Percentiles rank a stretch among this genome's conserved stretches.
These are phyloP conservation scores for Paraglomus brasilianum DNA, from an alignment of 192 early-diverging fungal species.

Conservation along the genomic window DNA sequence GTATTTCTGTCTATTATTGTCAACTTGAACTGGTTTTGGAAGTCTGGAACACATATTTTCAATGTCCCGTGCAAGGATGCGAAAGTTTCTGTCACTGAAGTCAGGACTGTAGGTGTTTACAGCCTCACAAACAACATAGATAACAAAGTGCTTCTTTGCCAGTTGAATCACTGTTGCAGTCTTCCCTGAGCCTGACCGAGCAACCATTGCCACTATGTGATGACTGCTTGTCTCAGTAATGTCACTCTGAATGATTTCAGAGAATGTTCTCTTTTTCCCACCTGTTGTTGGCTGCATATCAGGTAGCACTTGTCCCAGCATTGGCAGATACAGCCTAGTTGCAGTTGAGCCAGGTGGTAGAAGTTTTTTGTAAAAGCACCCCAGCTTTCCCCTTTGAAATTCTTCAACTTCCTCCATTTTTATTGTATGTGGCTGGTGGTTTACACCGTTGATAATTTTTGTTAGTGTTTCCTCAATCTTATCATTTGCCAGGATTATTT, in stretches of 20 bases:
- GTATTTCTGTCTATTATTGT: not conserved
- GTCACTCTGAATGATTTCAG: slow-evolving; percentile 28
- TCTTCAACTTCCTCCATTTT: slow-evolving; percentile 21
- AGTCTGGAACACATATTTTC: not conserved
- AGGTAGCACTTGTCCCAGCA: slow-evolving; percentile 34
- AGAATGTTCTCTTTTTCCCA: slow-evolving; percentile 28
- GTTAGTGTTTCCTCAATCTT: slow-evolving; percentile 17
- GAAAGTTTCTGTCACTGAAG: slow-evolving; percentile 32
- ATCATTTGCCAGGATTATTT: slow-evolving; percentile 13
- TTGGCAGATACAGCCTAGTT: slow-evolving; percentile 24
- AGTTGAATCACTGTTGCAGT: slow-evolving; percentile 32
- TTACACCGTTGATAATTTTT: slow-evolving; percentile 13
- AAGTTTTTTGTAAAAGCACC: slow-evolving; percentile 29
- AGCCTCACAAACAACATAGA: slow-evolving; percentile 31
- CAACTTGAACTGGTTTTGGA: not conserved
- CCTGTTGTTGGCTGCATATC: slow-evolving; percentile 30
- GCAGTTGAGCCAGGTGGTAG: slow-evolving; percentile 30
- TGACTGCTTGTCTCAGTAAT: slow-evolving; percentile 2
- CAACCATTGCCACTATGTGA: slow-evolving; percentile 36
- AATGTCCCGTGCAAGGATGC: slow-evolving; percentile 31
- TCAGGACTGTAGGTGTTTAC: not conserved
- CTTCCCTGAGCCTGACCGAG: slow-evolving; percentile 38
- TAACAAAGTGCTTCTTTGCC: slow-evolving; percentile 34
- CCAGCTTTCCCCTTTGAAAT: slow-evolving; percentile 31
- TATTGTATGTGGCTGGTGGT: slow-evolving; percentile 16